A percentile compares a stretch with the other conserved stretches of the same genome.
Conservation (phyloP, 2,329 filamentous ascomycete species). For the Pseudogymnoascus sp. region DNA sequence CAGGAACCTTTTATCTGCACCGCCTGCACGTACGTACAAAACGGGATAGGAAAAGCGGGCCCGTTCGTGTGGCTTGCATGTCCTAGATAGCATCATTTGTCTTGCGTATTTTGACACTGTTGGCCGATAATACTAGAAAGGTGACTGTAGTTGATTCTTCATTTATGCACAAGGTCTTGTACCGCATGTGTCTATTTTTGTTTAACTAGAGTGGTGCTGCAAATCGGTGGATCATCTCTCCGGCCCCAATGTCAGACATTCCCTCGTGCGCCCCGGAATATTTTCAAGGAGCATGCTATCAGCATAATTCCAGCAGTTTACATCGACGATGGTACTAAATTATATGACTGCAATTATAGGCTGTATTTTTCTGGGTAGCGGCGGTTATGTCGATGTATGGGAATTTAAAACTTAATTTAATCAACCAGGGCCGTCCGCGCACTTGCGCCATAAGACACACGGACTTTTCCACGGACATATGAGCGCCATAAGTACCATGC, state of each 20-base stretch:
- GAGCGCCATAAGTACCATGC: not conserved
- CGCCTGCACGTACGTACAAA: not conserved
- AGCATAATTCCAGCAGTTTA: too few relatives aligned
- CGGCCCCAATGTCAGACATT: too few relatives aligned
- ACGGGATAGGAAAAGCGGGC: not conserved
- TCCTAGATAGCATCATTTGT: not conserved
- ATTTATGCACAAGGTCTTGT: not conserved
- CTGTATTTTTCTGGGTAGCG: not conserved
- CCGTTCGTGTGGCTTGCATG: not conserved
- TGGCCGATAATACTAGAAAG: not conserved
- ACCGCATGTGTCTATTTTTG: not conserved
- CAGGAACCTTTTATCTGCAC: not conserved
- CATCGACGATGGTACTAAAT: too few relatives aligned
- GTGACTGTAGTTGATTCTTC: not conserved
- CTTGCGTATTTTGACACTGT: not conserved
- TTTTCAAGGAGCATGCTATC: too few relatives aligned
- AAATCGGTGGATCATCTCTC: too few relatives aligned
- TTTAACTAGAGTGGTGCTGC: too few relatives aligned
- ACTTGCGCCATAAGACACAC: not conserved
- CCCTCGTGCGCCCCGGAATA: too few relatives aligned
- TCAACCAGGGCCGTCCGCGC: too few relatives aligned
- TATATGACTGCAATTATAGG: not conserved
- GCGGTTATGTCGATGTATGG: not conserved
- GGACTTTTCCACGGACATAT: not conserved
- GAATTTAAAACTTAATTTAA: not conserved